A percentile compares a stretch with the other conserved stretches of the same genome.
Evolutionary conservation across 768 basidiomycete species (phyloP).

Genomic region (Lentinula sp.): DNA sequence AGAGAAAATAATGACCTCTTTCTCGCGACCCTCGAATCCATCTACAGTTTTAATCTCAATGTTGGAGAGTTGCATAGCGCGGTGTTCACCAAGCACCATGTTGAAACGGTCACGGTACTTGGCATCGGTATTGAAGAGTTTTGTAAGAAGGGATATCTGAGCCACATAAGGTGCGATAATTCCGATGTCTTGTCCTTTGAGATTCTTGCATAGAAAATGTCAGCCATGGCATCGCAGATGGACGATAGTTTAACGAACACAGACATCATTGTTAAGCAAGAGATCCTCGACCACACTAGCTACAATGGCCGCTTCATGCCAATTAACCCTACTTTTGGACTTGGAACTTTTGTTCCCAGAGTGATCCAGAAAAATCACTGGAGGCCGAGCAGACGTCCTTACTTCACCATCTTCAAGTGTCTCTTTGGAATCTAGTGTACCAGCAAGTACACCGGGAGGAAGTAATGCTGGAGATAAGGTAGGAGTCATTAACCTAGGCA

Average conservation of each 20-base stretch:
- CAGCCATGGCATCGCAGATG: not conserved
- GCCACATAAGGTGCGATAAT: conserved; percentile 91
- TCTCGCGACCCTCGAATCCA: conserved; percentile 92
- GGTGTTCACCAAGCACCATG: conserved; percentile 54
- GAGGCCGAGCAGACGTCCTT: conserved; percentile 26
- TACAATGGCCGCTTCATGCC: conserved; percentile 72
- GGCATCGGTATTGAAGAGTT: conserved; percentile 52
- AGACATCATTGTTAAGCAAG: conserved; percentile 63
- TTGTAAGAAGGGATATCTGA: conserved; percentile 73
- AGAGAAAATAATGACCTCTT: conserved; percentile 88
- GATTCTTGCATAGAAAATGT: conserved; percentile 28
- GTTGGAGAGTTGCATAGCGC: conserved; percentile 55
- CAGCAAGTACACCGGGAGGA: conserved; percentile 2
- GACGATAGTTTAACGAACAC: not conserved
- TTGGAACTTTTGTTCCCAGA: conserved; percentile 57
- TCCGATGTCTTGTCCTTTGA: conserved; percentile 76
- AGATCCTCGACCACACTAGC: conserved; percentile 80
- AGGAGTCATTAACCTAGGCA: conserved; percentile 54
- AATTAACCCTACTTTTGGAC: conserved; percentile 72
- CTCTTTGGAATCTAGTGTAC: not conserved
- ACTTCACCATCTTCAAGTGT: not conserved
- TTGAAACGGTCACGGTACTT: conserved; percentile 50
- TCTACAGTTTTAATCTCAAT: conserved; percentile 93
- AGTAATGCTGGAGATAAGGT: conserved; percentile 6
- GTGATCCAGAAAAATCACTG: conserved; percentile 83